A percentile compares a stretch with the other conserved stretches of the same genome.
Conservation (phyloP, 2,329 filamentous ascomycete genomes). For the Fusarium illudens region DNA sequence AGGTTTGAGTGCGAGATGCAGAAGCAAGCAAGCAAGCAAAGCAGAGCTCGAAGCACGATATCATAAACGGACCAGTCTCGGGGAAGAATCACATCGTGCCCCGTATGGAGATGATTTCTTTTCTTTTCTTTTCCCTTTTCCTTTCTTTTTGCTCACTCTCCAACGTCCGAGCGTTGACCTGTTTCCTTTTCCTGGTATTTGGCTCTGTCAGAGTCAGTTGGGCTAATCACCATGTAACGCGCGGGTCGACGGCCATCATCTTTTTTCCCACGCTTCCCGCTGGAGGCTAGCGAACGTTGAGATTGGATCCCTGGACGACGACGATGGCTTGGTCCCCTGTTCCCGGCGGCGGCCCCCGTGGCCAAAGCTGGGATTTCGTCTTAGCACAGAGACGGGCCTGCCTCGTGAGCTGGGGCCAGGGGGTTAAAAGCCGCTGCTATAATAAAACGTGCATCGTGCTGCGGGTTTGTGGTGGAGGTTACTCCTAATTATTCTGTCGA, state of each 20-base stretch:
- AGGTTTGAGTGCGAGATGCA: slow-evolving; percentile 22
- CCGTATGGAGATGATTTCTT: background rate
- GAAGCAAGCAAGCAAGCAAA: background rate
- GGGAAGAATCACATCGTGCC: background rate
- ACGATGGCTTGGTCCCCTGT: slow-evolving; percentile 5
- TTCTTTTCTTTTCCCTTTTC: background rate
- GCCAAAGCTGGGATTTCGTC: background rate
- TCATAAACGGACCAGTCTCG: slow-evolving; percentile 8
- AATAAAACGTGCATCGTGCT: background rate
- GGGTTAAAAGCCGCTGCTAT: background rate
- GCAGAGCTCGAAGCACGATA: background rate
- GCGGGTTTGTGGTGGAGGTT: too few relatives aligned
- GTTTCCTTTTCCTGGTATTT: background rate
- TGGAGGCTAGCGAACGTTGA: slow-evolving; percentile 28
- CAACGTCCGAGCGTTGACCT: background rate
- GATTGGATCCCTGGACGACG: slow-evolving; percentile 16
- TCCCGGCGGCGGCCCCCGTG: slow-evolving; percentile 2
- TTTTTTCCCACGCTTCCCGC: background rate
- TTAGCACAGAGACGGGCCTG: slow-evolving; percentile 26
- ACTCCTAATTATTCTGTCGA: background rate
- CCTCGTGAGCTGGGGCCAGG: slow-evolving; percentile 5
- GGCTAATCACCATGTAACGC: background rate
- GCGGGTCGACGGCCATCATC: background rate
- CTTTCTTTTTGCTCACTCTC: background rate
- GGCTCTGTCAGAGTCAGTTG: background rate